Evolutionary conservation across 148 eudicot genomes (phyloP).

Genomic region (Cornus suecica): DNA sequence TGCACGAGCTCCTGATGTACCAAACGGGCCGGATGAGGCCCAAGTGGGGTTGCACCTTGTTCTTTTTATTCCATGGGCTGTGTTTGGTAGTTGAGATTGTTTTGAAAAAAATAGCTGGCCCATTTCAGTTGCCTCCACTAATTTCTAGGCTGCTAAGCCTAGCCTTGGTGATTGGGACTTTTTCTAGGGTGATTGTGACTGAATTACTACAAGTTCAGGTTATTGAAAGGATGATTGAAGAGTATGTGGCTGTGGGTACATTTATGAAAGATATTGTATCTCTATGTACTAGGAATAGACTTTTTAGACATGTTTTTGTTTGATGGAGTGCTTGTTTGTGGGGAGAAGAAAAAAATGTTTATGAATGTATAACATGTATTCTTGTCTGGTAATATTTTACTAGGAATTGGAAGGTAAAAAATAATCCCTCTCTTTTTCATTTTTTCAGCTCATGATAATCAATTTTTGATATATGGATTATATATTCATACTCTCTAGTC

Average conservation of each 20-base stretch:
- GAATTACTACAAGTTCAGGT: neutral
- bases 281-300: too few species aligned
- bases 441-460: too few species aligned
- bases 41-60: conserved; percentile 34
- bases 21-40: conserved; percentile 29
- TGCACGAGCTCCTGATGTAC: conserved; percentile 55
- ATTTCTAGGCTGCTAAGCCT: neutral
- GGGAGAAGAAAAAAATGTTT: too few species aligned
- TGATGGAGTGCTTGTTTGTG: too few species aligned
- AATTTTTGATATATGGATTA: too few species aligned
- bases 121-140: neutral
- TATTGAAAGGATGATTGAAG: neutral
- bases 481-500: too few species aligned
- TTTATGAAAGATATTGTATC: neutral
- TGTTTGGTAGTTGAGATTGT: conserved; percentile 31
- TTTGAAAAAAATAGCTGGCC: neutral
- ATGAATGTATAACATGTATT: too few species aligned
- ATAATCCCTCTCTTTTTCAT: too few species aligned
- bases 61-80: conserved; percentile 51
- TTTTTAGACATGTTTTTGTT: too few species aligned
- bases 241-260: neutral
- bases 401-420: too few species aligned
- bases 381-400: too few species aligned
- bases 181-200: neutral
- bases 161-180: neutral